A percentile compares a stretch with the other conserved stretches of the same genome.
phyloP scores from a whole-genome alignment of 23 red algal species.

The Agarophyton chilense region DNA sequence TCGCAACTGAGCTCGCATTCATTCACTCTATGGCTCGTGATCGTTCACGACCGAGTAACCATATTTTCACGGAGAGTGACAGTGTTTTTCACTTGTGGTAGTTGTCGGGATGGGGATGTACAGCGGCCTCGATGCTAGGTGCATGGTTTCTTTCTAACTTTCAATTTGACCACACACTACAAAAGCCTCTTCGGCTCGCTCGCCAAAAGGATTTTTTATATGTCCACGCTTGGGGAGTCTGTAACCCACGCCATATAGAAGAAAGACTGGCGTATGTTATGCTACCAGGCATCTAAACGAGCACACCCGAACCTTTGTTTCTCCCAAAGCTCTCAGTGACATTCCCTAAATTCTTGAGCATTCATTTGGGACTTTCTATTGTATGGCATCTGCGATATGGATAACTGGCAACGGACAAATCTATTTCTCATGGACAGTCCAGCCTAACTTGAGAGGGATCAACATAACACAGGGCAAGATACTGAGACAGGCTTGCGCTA shows the following conservation, averaged over 20 bases:
- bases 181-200: not conserved
- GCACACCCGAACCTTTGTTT: too few relatives aligned
- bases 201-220: too few relatives aligned
- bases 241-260: not conserved
- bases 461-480: not conserved
- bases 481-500: too few relatives aligned
- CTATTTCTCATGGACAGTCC: not conserved
- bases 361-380: not conserved
- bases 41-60: not conserved
- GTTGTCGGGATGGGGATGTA: too few relatives aligned
- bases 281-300: not conserved
- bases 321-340: not conserved
- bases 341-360: not conserved
- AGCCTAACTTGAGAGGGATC: not conserved
- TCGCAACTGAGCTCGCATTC: not conserved
- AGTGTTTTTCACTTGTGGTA: too few relatives aligned
- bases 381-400: not conserved
- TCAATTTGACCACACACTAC: not conserved
- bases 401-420: not conserved
- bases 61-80: not conserved
- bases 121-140: too few relatives aligned
- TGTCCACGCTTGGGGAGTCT: not conserved
- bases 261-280: not conserved
- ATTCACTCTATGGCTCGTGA: not conserved
- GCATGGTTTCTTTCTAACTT: not conserved